Evolutionary conservation across 1,284 basidiomycete genomes (phyloP).

Genomic region (Leccinum variabile): DNA sequence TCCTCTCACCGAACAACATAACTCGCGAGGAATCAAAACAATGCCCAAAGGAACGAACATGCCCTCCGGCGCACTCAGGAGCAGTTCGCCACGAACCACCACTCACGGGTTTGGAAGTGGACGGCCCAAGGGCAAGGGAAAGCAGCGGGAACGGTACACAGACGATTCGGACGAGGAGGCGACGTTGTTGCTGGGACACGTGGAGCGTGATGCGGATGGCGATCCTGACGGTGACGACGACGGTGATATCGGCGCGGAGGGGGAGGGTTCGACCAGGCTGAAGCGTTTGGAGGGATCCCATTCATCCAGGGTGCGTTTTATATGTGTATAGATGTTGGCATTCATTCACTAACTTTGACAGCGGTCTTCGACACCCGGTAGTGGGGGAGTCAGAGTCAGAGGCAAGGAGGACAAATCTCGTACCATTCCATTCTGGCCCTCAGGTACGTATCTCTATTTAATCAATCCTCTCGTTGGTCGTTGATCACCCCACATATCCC

Average conservation of each 20-base stretch:
- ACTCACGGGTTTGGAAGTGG: slow-evolving; percentile 20
- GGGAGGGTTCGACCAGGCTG: slow-evolving; percentile 28
- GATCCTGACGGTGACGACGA: slow-evolving; percentile 30
- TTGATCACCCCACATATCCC: not conserved
- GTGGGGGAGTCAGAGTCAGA: slow-evolving; percentile 30
- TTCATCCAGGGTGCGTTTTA: no score
- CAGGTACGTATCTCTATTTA: slow-evolving; percentile 46
- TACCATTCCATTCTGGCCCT: slow-evolving; percentile 74
- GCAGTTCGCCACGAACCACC: slow-evolving; percentile 34
- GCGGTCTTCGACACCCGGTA: slow-evolving; percentile 36
- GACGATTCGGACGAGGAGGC: slow-evolving; percentile 63
- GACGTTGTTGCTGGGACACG: slow-evolving; percentile 46
- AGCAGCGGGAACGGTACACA: slow-evolving; percentile 51
- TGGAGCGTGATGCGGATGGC: slow-evolving; percentile 25
- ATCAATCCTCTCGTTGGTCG: not conserved
- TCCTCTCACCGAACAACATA: slow-evolving; percentile 40
- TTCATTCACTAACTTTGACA: slow-evolving; percentile 15
- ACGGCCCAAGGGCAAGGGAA: slow-evolving; percentile 40
- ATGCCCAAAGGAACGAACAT: slow-evolving; percentile 28
- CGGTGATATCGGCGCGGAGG: slow-evolving; percentile 25
- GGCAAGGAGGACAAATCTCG: slow-evolving; percentile 66
- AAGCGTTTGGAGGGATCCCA: slow-evolving; percentile 29
- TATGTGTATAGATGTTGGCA: not conserved
- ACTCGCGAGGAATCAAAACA: no score
- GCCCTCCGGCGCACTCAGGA: slow-evolving; percentile 36